Evolutionary conservation across 108 stramenopile genomes (phyloP).

Genomic region (Cyclotella atomus): DNA sequence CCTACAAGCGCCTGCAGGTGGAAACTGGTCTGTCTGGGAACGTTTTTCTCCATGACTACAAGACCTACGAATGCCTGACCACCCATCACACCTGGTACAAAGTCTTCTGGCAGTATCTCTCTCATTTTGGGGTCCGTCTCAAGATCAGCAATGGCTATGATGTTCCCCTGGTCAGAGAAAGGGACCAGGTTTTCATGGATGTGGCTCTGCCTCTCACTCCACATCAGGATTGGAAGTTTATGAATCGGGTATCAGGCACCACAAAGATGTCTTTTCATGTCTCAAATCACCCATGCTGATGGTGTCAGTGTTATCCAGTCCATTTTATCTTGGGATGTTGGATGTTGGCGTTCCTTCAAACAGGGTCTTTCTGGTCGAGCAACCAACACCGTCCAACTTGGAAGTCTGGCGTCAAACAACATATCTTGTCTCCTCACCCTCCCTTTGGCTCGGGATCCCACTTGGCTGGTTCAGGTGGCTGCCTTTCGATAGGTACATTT

Average conservation of each 20-base stretch:
- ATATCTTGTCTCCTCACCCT: neutral
- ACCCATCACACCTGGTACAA: constrained; percentile 13
- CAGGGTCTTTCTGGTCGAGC: neutral
- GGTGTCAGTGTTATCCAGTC: neutral
- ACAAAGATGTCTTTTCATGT: neutral
- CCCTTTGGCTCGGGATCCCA: neutral
- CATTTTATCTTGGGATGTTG: neutral
- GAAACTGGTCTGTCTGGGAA: constrained; percentile 16
- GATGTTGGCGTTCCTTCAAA: neutral
- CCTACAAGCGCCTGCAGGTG: neutral
- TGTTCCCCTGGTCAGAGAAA: neutral
- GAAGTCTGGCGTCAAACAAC: neutral
- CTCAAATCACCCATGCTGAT: neutral
- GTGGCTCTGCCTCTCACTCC: too few species aligned
- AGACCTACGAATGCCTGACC: neutral
- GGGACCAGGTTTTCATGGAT: constrained; percentile 1
- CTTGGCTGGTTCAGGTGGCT: neutral
- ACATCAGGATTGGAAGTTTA: neutral
- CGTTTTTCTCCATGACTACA: neutral
- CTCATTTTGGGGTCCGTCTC: neutral
- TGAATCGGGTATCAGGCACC: neutral
- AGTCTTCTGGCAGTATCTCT: neutral
- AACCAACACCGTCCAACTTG: neutral
- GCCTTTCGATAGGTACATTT: neutral
- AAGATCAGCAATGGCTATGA: neutral